phyloP scores from a whole-genome alignment of 805 yeast species.

The Debaryomyces castellii region DNA sequence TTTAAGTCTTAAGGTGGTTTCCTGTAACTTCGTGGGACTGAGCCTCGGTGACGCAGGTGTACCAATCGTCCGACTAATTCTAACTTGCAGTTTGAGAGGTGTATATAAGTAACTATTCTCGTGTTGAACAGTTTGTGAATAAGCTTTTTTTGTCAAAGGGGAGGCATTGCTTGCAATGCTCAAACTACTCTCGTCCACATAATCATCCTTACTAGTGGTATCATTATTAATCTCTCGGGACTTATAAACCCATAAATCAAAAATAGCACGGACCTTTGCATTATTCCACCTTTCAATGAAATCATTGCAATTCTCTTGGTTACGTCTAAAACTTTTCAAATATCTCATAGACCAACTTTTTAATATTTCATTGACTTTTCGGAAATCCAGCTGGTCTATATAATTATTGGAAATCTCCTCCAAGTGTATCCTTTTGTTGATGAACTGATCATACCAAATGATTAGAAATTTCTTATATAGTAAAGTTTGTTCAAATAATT shows the following conservation, averaged over 20 bases:
- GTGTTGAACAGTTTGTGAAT: slow-evolving; percentile 2
- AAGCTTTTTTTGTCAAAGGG: slow-evolving; percentile 29
- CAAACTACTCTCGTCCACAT: slow-evolving; percentile 14
- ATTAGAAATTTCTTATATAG: slow-evolving; percentile 26
- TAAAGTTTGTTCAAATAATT: slow-evolving; percentile 15
- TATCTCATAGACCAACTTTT: slow-evolving; percentile 37
- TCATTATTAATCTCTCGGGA: slow-evolving; percentile 9
- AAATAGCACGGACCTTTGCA: slow-evolving; percentile 24
- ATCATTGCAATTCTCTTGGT: slow-evolving; percentile 33
- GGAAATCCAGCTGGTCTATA: slow-evolving; percentile 26
- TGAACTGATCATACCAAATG: slow-evolving; percentile 34
- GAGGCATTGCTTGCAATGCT: slow-evolving; percentile 27
- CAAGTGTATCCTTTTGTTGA: slow-evolving; percentile 20
- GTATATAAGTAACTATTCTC: slow-evolving; percentile 29
- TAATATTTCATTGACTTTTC: slow-evolving; percentile 22
- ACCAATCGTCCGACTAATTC: neutral
- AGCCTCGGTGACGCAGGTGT: slow-evolving; percentile 25
- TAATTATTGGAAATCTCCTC: slow-evolving; percentile 30
- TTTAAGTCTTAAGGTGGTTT: slow-evolving; percentile 36
- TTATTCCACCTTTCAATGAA: slow-evolving; percentile 33
- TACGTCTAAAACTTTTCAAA: slow-evolving; percentile 29
- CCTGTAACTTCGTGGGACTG: slow-evolving; percentile 38
- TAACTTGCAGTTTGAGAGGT: slow-evolving; percentile 30
- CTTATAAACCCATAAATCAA: slow-evolving; percentile 39
- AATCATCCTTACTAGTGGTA: slow-evolving; percentile 1